These are phyloP conservation scores for Stemphylium lycopersici DNA, from an alignment of 2,329 filamentous ascomycete species.

Conservation along the genomic window DNA sequence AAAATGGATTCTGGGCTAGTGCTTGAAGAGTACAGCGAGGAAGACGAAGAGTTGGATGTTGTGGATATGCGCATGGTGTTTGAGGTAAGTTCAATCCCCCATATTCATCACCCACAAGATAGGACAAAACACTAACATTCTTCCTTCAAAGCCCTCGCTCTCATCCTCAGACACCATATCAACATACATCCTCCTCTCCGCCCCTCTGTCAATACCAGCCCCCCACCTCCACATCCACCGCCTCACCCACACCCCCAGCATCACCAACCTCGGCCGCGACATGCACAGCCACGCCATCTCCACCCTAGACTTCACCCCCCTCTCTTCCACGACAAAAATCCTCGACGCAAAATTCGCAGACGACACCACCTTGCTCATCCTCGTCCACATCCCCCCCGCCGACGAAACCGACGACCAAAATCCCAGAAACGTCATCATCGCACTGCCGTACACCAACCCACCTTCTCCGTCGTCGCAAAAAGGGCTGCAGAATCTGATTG, in stretches of 20 bases:
- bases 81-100: conserved; percentile 48
- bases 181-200: conserved; percentile 36
- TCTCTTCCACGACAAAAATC: conserved; percentile 46
- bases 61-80: conserved; percentile 66
- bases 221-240: conserved; percentile 36
- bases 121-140: background rate
- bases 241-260: conserved; percentile 47
- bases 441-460: conserved; percentile 34
- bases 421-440: conserved; percentile 24
- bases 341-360: conserved; percentile 73
- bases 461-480: conserved; percentile 28
- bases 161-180: conserved; percentile 18
- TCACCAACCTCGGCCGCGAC: conserved; percentile 47
- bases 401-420: background rate
- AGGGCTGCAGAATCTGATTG: conserved; percentile 8
- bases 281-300: conserved; percentile 56
- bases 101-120: background rate
- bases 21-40: conserved; percentile 50
- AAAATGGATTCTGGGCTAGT: conserved; percentile 70
- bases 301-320: conserved; percentile 53
- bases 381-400: conserved; percentile 52
- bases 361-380: conserved; percentile 64
- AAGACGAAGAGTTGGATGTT: conserved; percentile 22
- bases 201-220: conserved; percentile 8
- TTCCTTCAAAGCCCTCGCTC: background rate